These are phyloP conservation scores for Pleurotus platypus DNA, from an alignment of 768 basidiomycete genomes.

Conservation along the genomic window DNA sequence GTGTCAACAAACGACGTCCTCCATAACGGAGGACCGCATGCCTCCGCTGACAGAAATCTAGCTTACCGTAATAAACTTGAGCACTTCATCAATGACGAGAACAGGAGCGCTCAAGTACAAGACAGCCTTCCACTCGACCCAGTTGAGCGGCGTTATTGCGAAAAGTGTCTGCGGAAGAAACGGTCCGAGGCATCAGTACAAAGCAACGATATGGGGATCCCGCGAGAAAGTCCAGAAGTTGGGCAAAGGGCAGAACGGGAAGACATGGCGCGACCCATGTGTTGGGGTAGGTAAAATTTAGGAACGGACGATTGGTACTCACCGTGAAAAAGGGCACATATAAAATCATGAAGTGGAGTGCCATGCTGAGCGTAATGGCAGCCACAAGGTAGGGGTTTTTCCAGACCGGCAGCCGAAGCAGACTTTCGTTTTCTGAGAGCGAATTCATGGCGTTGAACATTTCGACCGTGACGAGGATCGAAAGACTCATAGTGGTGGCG, in stretches of 20 bases:
- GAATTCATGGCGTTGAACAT: slow-evolving; percentile 99
- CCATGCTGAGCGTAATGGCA: slow-evolving; percentile 90
- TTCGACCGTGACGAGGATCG: slow-evolving; percentile 92
- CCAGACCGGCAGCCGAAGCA: slow-evolving; percentile 88
- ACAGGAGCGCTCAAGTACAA: slow-evolving; percentile 86
- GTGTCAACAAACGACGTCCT: not conserved
- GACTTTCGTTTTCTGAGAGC: slow-evolving; percentile 93
- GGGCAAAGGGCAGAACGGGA: not conserved
- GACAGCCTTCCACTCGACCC: slow-evolving; percentile 93
- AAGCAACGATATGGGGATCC: not conserved
- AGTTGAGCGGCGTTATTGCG: slow-evolving; percentile 91
- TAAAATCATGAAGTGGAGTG: slow-evolving; percentile 87
- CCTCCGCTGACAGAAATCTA: no score
- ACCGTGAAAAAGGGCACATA: slow-evolving; percentile 98
- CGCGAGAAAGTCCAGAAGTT: not conserved
- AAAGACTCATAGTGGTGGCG: slow-evolving; percentile 95
- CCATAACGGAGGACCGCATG: no score
- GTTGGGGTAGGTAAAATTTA: not conserved
- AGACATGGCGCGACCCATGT: not conserved
- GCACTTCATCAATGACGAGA: slow-evolving; percentile 81
- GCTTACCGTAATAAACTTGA: slow-evolving; percentile 81
- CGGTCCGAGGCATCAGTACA: slow-evolving; percentile 5
- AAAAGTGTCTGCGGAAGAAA: slow-evolving; percentile 60
- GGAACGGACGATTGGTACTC: slow-evolving; percentile 24
- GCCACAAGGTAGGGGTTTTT: slow-evolving; percentile 90